Percentiles rank a stretch among this genome's conserved stretches.
Evolutionary conservation across 495 filamentous ascomycete genomes (phyloP).

Genomic region (Articulospora tetracladia): DNA sequence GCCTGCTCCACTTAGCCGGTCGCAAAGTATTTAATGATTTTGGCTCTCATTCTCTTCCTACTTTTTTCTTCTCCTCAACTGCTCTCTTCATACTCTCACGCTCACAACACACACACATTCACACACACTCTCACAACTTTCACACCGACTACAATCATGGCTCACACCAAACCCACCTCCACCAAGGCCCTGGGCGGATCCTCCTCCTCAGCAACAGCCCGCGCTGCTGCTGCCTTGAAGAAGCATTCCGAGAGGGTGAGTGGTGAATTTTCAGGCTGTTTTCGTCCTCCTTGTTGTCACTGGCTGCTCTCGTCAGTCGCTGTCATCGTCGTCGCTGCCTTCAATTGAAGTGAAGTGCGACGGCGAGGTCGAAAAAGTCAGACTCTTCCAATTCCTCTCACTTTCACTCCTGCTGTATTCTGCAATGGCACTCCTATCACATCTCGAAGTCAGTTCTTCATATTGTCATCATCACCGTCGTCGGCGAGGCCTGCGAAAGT

Average conservation of each 20-base stretch:
- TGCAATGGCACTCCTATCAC: background rate
- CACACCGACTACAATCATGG: background rate
- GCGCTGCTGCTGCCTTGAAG: background rate
- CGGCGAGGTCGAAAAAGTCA: background rate
- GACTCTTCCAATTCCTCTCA: too few relatives aligned
- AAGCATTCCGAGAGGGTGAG: background rate
- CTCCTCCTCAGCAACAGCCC: background rate
- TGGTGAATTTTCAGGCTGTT: background rate
- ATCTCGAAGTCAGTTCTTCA: background rate
- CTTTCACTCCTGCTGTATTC: background rate
- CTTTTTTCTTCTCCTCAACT: background rate
- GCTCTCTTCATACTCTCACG: too few relatives aligned
- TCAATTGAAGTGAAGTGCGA: too few relatives aligned
- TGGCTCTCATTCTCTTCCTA: background rate
- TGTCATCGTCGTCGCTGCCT: too few relatives aligned
- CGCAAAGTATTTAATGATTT: too few relatives aligned
- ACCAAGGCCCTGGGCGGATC: background rate
- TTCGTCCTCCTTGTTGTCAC: too few relatives aligned
- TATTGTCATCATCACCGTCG: background rate
- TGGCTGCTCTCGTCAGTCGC: too few relatives aligned
- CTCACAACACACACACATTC: background rate
- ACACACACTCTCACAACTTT: background rate
- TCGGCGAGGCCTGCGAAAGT: too few relatives aligned
- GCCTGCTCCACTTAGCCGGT: too few relatives aligned
- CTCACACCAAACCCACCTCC: background rate